Evolutionary conservation across 129 eudicot species (phyloP).

Genomic region (Centaurea solstitialis): DNA sequence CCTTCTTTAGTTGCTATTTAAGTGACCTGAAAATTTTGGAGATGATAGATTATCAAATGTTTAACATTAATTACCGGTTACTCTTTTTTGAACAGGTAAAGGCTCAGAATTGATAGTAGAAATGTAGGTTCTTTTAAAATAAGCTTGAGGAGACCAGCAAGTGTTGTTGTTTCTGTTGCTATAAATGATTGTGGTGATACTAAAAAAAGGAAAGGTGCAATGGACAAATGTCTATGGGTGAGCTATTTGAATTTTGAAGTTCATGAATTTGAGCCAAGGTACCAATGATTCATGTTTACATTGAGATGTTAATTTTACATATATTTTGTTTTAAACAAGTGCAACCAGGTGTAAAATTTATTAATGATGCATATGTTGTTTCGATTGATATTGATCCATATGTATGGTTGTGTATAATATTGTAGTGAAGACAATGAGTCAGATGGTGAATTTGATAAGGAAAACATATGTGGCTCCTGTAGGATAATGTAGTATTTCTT

Average conservation of each 20-base stretch:
- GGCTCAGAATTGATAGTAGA: conserved; percentile 47
- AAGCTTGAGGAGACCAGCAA: conserved; percentile 56
- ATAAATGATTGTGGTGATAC: no score
- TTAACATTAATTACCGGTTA: neutral
- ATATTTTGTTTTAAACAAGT: no score
- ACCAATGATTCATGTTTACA: neutral
- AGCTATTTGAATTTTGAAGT: conserved; percentile 72
- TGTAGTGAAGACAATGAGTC: no score
- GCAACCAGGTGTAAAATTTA: no score
- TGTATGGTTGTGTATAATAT: no score
- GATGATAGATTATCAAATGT: conserved; percentile 1
- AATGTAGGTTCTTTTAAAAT: conserved; percentile 52
- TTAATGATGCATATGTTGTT: no score
- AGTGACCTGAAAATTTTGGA: neutral
- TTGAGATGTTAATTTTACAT: neutral
- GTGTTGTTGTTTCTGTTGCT: conserved; percentile 27
- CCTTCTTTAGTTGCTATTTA: conserved; percentile 1
- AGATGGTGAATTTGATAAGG: no score
- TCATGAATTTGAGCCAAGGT: conserved; percentile 86
- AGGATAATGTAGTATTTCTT: no score
- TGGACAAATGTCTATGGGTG: conserved; percentile 82
- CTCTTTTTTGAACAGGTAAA: conserved; percentile 49
- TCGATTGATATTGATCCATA: no score
- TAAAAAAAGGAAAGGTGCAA: conserved; percentile 64
- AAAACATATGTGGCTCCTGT: no score